These are phyloP conservation scores for Cladophialophora chaetospira DNA, from an alignment of 2,329 filamentous ascomycete species.

Conservation along the genomic window DNA sequence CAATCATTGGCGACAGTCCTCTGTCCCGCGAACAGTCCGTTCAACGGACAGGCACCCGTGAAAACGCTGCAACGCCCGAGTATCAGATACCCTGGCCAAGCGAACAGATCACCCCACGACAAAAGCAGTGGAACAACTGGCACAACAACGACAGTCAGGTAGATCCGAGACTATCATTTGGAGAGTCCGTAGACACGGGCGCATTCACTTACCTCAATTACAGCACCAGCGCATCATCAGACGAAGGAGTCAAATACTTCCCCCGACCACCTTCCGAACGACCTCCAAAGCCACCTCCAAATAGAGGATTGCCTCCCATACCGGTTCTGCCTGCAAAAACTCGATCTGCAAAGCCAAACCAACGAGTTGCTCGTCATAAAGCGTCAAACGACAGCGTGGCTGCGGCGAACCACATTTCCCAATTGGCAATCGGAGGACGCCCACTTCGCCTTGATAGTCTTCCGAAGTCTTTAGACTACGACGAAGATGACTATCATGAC, in stretches of 20 bases:
- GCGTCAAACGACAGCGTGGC: constrained; percentile 3
- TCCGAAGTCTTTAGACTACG: constrained; percentile 8
- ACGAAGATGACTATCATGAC: constrained; percentile 21
- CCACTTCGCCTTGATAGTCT: constrained; percentile 24
- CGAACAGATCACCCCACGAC: constrained; percentile 9
- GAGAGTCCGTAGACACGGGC: constrained; percentile 19
- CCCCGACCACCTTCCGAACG: constrained; percentile 18
- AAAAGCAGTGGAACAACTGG: constrained; percentile 13
- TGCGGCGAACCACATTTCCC: constrained; percentile 6
- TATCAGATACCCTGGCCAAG: constrained; percentile 12
- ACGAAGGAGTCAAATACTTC: constrained; percentile 24
- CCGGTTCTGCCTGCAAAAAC: constrained; percentile 10
- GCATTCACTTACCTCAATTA: constrained; percentile 30
- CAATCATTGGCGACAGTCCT: constrained; percentile 23
- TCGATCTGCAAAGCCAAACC: constrained; percentile 9
- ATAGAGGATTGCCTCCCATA: constrained; percentile 20
- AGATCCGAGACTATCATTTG: constrained; percentile 23
- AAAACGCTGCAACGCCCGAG: neutral
- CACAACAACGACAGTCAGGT: constrained; percentile 28
- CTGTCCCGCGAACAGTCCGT: constrained; percentile 22
- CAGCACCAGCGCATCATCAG: constrained; percentile 28
- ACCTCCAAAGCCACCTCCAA: constrained; percentile 19
- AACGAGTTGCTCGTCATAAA: neutral
- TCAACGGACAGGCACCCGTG: constrained; percentile 7
- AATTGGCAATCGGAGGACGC: constrained; percentile 14